Percentiles rank a stretch among this genome's conserved stretches.
These are phyloP conservation scores for Aureobasidium vineae DNA, from an alignment of 2,329 filamentous ascomycete genomes.

Conservation along the genomic window DNA sequence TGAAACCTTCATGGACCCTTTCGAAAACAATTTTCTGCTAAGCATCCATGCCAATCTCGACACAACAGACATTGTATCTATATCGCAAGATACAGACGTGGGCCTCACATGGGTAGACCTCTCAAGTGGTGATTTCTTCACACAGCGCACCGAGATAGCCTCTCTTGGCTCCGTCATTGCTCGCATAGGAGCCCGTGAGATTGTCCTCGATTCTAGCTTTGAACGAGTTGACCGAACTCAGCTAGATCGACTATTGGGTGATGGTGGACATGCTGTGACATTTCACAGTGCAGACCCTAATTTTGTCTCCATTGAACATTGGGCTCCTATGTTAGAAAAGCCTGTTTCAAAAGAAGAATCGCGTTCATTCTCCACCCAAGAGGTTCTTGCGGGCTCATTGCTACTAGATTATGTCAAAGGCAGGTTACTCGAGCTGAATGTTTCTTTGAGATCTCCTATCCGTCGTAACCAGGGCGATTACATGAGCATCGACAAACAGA, in stretches of 20 bases:
- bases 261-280: conserved; percentile 65
- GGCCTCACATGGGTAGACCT: conserved; percentile 93
- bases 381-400: conserved; percentile 73
- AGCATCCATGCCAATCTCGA: conserved; percentile 62
- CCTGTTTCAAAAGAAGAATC: conserved; percentile 54
- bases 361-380: conserved; percentile 60
- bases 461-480: conserved; percentile 71
- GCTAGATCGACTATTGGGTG: conserved; percentile 36
- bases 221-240: conserved; percentile 48
- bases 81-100: conserved; percentile 44
- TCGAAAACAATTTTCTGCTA: conserved; percentile 88
- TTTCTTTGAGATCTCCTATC: conserved; percentile 80
- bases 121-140: conserved; percentile 92
- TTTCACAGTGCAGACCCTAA: conserved; percentile 52
- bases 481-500: conserved; percentile 92
- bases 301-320: conserved; percentile 56
- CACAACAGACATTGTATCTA: background rate
- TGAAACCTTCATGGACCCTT: conserved; percentile 94
- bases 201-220: conserved; percentile 64
- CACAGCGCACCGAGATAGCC: conserved; percentile 68
- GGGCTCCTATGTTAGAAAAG: conserved; percentile 74
- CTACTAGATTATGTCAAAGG: conserved; percentile 82
- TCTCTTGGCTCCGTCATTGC: conserved; percentile 78
- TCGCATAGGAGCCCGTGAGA: conserved; percentile 78
- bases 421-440: conserved; percentile 70